phyloP scores from a whole-genome alignment of 805 yeast species.

The Saccharomycopsis schoenii region DNA sequence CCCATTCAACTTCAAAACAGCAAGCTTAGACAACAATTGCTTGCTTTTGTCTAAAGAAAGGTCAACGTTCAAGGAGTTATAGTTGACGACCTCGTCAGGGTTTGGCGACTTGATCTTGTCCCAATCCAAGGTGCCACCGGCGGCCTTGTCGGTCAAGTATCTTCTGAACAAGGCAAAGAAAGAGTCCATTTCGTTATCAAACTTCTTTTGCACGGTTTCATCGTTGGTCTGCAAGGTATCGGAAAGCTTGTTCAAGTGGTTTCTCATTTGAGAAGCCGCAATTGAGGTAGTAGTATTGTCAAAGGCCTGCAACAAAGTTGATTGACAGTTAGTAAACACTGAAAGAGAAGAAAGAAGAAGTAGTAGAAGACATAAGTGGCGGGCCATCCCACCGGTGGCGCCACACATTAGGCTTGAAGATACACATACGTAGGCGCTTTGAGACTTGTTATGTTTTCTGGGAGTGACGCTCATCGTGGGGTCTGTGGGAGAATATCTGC shows the following conservation, averaged over 20 bases:
- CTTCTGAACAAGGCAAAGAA: slow-evolving; percentile 91
- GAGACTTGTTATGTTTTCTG: slow-evolving; percentile 60
- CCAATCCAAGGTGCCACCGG: slow-evolving; percentile 83
- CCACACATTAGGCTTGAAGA: not conserved
- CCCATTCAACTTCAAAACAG: slow-evolving; percentile 94
- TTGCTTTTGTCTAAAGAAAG: slow-evolving; percentile 30
- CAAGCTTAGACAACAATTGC: slow-evolving; percentile 65
- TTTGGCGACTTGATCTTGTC: slow-evolving; percentile 90
- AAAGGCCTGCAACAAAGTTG: slow-evolving; percentile 47
- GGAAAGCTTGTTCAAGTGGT: slow-evolving; percentile 80
- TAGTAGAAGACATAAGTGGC: not conserved
- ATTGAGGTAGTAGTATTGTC: slow-evolving; percentile 91
- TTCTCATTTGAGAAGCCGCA: slow-evolving; percentile 97
- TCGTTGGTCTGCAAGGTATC: slow-evolving; percentile 58
- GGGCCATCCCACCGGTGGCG: not conserved
- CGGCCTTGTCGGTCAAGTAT: slow-evolving; percentile 80
- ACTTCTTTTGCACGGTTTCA: slow-evolving; percentile 38
- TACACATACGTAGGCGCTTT: slow-evolving; percentile 54
- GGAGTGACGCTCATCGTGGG: slow-evolving; percentile 17
- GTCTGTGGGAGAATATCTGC: not conserved
- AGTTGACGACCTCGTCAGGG: slow-evolving; percentile 81
- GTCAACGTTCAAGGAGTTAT: slow-evolving; percentile 36
- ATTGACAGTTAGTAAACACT: slow-evolving; percentile 1
- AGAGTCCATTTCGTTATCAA: slow-evolving; percentile 89
- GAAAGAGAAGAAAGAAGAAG: not conserved